Percentiles rank a stretch among this genome's conserved stretches.
Evolutionary conservation across 305 asterid species (phyloP).

Genomic region (Solanum hybrid): DNA sequence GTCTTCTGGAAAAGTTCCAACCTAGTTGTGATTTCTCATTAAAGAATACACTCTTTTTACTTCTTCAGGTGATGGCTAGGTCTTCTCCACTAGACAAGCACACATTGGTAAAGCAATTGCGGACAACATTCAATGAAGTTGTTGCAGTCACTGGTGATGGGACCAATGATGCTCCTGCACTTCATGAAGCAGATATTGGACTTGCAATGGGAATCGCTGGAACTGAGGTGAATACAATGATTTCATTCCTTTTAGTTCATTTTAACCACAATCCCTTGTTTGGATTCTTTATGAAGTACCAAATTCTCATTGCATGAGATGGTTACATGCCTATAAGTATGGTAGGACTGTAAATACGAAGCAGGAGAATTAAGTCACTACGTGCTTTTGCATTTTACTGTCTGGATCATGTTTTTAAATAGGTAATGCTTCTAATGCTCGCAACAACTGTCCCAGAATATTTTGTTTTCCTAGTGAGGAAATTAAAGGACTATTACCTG

Average conservation of each 20-base stretch:
- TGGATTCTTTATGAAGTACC: neutral
- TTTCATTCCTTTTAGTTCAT: neutral
- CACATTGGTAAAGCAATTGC: constrained; percentile 76
- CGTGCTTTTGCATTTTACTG: neutral
- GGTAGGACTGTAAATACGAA: neutral
- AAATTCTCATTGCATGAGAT: neutral
- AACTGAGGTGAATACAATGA: constrained; percentile 53
- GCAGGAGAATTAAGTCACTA: neutral
- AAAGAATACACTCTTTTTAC: neutral
- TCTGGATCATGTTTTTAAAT: neutral
- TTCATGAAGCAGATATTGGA: constrained; percentile 98
- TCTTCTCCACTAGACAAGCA: constrained; percentile 96
- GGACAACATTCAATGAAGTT: constrained; percentile 95
- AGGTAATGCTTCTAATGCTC: neutral
- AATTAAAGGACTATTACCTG: neutral
- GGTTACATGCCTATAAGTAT: neutral
- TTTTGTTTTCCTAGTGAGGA: neutral
- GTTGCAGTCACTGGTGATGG: constrained; percentile 99
- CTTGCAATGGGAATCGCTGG: constrained; percentile 99
- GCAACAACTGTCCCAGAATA: neutral
- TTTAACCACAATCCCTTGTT: neutral
- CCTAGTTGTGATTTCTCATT: neutral
- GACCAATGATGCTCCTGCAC: constrained; percentile 98
- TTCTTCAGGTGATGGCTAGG: constrained; percentile 85
- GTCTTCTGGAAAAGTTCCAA: neutral